Conservation (phyloP, 1,139 yeast genomes). For the Geotrichum australiense region DNA sequence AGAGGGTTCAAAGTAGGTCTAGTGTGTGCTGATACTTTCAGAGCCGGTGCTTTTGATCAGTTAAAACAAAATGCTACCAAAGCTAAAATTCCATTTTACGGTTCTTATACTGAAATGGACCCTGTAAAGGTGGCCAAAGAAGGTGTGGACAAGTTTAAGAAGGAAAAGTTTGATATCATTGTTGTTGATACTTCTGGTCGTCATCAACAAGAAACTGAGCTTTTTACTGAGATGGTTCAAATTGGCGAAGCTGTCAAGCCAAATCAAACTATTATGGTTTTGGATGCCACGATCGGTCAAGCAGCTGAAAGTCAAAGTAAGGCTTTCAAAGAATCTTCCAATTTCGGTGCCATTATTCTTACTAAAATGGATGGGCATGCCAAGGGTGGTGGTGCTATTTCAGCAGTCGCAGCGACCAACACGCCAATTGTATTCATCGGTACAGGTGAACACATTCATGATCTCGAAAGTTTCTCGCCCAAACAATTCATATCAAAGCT, state of each 20-base stretch:
- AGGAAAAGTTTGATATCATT: conserved; percentile 85
- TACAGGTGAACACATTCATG: conserved; percentile 96
- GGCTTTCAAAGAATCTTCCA: conserved; percentile 88
- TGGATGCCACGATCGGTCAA: conserved; percentile 97
- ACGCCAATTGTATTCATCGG: conserved; percentile 97
- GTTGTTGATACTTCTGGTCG: conserved; percentile 98
- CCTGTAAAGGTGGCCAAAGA: conserved; percentile 88
- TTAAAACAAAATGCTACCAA: conserved; percentile 94
- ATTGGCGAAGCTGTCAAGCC: conserved; percentile 82
- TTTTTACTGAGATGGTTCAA: conserved; percentile 92
- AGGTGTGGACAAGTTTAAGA: conserved; percentile 87
- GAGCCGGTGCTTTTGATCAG: conserved; percentile 99
- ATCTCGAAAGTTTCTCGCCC: conserved; percentile 87
- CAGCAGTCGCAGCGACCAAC: conserved; percentile 95
- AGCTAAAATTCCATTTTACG: conserved; percentile 89
- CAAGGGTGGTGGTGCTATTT: conserved; percentile 98
- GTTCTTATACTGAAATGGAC: conserved; percentile 91
- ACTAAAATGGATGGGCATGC: conserved; percentile 99
- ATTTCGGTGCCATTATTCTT: conserved; percentile 90
- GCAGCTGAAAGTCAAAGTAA: conserved; percentile 94
- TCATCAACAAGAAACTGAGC: conserved; percentile 89
- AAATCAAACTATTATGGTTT: conserved; percentile 92
- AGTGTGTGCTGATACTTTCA: conserved; percentile 97
- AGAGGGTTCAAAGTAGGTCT: conserved; percentile 92
- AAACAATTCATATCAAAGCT: conserved; percentile 80